A percentile compares a stretch with the other conserved stretches of the same genome.
These are phyloP conservation scores for Cystobasidiopsis lactophilus DNA, from an alignment of 768 basidiomycete species.

Conservation along the genomic window DNA sequence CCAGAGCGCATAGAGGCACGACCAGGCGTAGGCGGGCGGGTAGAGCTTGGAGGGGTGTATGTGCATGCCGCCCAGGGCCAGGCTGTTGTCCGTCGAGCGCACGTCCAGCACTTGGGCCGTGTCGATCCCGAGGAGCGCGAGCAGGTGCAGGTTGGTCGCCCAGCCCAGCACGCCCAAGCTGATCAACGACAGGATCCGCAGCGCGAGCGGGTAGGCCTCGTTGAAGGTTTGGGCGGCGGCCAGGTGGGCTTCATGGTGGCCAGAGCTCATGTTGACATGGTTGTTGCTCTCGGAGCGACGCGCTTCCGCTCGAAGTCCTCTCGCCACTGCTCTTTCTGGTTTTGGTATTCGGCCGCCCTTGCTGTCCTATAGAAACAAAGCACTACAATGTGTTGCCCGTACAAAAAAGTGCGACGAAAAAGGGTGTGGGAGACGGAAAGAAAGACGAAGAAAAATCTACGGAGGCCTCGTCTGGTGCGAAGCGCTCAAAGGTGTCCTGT, in stretches of 20 bases:
- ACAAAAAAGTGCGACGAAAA: no score
- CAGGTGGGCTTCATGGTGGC: background rate
- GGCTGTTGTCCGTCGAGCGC: constrained; percentile 8
- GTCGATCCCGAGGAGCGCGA: constrained; percentile 53
- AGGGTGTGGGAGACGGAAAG: no score
- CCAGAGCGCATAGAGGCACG: constrained; percentile 8
- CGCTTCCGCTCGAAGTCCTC: background rate
- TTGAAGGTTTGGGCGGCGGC: constrained; percentile 2
- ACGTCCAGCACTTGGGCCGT: constrained; percentile 48
- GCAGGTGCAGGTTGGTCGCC: constrained; percentile 78
- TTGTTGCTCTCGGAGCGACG: background rate
- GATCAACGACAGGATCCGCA: constrained; percentile 54
- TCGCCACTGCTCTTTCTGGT: background rate
- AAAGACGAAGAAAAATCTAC: no score
- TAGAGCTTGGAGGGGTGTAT: constrained; percentile 32
- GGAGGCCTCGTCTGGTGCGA: no score
- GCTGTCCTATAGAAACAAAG: background rate
- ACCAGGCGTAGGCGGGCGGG: constrained; percentile 27
- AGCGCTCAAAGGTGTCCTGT: no score
- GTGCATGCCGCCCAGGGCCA: constrained; percentile 9
- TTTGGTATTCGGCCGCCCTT: background rate
- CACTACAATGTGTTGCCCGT: background rate
- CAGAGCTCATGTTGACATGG: background rate
- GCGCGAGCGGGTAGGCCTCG: constrained; percentile 56
- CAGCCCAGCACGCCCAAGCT: constrained; percentile 67